Base-by-base conservation (phyloP, 805 yeast genomes). In the Starmerella powellii region DNA sequence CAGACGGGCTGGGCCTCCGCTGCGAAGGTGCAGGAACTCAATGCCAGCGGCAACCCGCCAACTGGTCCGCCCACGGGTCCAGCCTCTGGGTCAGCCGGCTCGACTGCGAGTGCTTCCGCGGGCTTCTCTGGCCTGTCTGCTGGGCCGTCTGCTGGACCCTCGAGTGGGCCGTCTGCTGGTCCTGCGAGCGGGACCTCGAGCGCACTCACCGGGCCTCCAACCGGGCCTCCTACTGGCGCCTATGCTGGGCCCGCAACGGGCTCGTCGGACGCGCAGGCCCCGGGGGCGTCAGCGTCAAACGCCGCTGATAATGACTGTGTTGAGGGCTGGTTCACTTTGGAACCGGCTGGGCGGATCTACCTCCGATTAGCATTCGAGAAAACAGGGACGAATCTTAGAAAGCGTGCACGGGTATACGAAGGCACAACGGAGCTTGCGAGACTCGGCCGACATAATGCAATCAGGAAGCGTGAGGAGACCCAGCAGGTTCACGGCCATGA, bases 401-500 rank as follows among this genome's bases (percentile, higher is more conserved):
- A 70, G 16, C 70, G 68, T 40, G 37, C 60, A n/a, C 41, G 42
- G 13, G 41, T 47, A n/a, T 37, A 37, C 38, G 52, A 47, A 16
- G 41, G 38, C 18, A 15, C 32, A 5, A 34, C 34, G 21, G 42
- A 48, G 24, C 42, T 45, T 31, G 49, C 58, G 3, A 84, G 84
- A 0, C 68, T 81, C 41, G 88, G 85, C 27, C 94, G 99, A 70
- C 95, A 88, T 59, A 97, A 96, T 66, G 99, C 99, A 48, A 88
- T 91, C 50, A 80, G 95, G 56, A 78, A 87, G 65, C 85, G 87
- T 53, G 84, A 78, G 56, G 66, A 63, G 37, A 84, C 91, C 2
- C 83, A 78, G 58, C 95, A 88, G 62, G 91, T 85, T 54, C 94
- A 85, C 59, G 99, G 99, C 15, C 99, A 91, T 64, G 93, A 85